Evolutionary conservation across 495 filamentous ascomycete species (phyloP), one percentile per base, ranked within the genome.

Genomic region (Neurospora sp.): DNA sequence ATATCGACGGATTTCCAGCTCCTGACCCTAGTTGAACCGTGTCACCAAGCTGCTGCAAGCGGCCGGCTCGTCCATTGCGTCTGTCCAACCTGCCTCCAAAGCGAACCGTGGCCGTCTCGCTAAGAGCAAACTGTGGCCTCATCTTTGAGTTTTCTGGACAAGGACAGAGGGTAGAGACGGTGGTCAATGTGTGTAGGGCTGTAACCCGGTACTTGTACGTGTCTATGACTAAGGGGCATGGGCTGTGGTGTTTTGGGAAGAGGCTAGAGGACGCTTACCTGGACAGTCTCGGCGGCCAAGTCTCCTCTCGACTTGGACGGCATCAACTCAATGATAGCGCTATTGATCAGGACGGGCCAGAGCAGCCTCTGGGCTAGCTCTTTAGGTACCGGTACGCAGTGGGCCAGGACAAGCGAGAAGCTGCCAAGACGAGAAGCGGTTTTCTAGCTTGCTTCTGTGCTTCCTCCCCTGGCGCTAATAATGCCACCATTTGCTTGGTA

Each of bases 401-500:
- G 54, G 13, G 10, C 21, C 48, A 59, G 48, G 48, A 59, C 21
- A 28, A 59, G 72, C 36, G 19, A 73, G 72, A 71, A 48, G 59
- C 43, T 69, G 78, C 78, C 78, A 78, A 79, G 78, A 74, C 76
- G 76, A 75, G 75, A 78, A 73, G 70, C 10, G 28, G 24, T n/a
- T 59, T 73, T 71, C 71, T 69, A 48, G 24, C 66, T 21, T 36
- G 73, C 39, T 69, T 76, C 75, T 74, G 37, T 39, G 72, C 39
- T 19, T 31, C 36, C 72, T 59, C 36, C 59, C 28, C 75, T 70
- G 70, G 43, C 70, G n/a, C 69, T 71, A 39, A 31, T 11, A 6
- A 66, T 37, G 59, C 73, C 71, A 71, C 40, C 36, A 71, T 37
- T 40, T 38, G 69, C 73, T 76, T 74, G 75, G 74, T 71, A n/a